phyloP scores from a whole-genome alignment of 768 basidiomycete species.

The Hortiboletus campestris region DNA sequence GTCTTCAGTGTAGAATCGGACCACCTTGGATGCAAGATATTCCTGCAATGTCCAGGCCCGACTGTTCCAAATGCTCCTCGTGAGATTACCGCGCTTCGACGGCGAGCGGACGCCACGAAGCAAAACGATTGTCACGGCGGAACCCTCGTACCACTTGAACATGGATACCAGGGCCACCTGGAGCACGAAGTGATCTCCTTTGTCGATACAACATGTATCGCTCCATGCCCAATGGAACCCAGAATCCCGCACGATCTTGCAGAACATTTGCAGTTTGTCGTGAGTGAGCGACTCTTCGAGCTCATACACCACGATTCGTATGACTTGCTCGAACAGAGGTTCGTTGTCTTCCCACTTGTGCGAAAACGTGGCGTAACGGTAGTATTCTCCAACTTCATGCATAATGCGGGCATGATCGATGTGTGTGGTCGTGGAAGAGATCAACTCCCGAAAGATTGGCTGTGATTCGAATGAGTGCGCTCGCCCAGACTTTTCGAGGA shows the following conservation, averaged over 20 bases:
- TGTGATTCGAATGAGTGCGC: slow-evolving; percentile 1
- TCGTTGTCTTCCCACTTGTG: background rate
- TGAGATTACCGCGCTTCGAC: background rate
- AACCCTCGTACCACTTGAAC: background rate
- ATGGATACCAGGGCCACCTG: background rate
- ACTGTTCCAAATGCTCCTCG: background rate
- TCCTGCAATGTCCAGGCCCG: background rate
- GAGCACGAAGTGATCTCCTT: background rate
- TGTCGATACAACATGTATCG: background rate
- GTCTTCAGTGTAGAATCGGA: background rate
- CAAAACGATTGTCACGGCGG: background rate
- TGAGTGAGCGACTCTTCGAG: background rate
- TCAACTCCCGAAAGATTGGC: background rate
- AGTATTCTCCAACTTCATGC: background rate
- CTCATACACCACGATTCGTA: background rate
- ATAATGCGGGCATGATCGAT: background rate
- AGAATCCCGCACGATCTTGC: background rate
- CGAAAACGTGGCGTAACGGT: background rate
- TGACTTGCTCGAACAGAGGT: background rate
- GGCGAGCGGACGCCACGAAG: background rate
- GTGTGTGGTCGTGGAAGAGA: slow-evolving; percentile 4
- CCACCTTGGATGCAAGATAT: background rate
- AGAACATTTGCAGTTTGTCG: background rate
- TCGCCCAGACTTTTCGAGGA: background rate
- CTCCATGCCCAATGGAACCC: background rate